phyloP scores from a whole-genome alignment of 1,139 yeast species.

The Candida pseudoviswanathii region DNA sequence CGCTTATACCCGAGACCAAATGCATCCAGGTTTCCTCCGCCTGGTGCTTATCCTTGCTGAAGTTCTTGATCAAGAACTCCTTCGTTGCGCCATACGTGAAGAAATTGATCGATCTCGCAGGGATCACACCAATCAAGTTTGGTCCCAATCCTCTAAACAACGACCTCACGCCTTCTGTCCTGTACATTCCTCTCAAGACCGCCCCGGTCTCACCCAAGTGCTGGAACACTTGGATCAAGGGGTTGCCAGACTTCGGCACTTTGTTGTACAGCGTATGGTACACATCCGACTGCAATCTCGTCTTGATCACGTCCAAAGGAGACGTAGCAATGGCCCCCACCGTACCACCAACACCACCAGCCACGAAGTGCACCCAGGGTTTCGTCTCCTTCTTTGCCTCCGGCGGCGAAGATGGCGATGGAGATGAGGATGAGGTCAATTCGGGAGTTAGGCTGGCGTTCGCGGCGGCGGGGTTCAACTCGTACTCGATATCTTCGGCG shows the following conservation, averaged over 20 bases:
- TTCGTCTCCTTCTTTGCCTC: constrained; percentile 33
- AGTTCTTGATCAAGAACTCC: constrained; percentile 61
- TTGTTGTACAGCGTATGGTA: constrained; percentile 47
- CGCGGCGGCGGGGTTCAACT: constrained; percentile 5
- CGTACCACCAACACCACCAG: constrained; percentile 99
- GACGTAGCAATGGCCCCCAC: constrained; percentile 93
- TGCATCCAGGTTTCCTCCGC: constrained; percentile 76
- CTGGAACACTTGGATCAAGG: constrained; percentile 49
- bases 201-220: constrained; percentile 85
- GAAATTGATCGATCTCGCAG: constrained; percentile 95
- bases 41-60: constrained; percentile 22
- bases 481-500: constrained; percentile 27
- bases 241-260: constrained; percentile 43
- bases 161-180: constrained; percentile 79
- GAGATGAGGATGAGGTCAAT: constrained; percentile 4
- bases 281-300: constrained; percentile 89
- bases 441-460: no score
- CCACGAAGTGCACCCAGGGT: constrained; percentile 97
- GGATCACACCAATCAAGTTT: constrained; percentile 96
- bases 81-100: constrained; percentile 95
- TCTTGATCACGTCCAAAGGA: constrained; percentile 95
- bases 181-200: constrained; percentile 69
- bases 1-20: constrained; percentile 83
- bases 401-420: neutral
- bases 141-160: constrained; percentile 96